Percentiles rank a stretch among this genome's conserved stretches.
Evolutionary conservation across 768 basidiomycete species (phyloP).

Genomic region (Mycena chlorophos): DNA sequence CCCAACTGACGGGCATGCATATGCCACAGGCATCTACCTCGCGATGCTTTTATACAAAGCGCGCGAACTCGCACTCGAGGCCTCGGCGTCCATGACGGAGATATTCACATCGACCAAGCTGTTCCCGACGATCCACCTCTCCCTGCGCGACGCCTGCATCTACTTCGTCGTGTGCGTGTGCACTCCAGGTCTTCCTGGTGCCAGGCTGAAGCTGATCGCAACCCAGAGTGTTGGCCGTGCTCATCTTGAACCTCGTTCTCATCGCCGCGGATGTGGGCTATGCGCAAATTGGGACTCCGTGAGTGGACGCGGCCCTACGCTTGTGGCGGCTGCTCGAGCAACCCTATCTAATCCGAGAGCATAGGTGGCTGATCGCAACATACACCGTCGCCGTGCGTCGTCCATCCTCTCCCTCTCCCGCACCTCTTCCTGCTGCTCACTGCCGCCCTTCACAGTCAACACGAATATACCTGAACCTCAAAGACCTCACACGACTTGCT

Average conservation of each 20-base stretch:
- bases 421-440: neutral
- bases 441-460: neutral
- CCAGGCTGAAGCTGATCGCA: neutral
- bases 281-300: conserved; percentile 9
- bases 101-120: neutral
- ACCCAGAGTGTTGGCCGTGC: neutral
- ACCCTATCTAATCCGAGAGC: too few species aligned
- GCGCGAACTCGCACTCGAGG: neutral
- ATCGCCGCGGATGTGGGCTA: conserved; percentile 3
- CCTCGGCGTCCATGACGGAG: neutral
- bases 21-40: conserved; percentile 7
- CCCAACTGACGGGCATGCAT: neutral
- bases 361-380: conserved; percentile 9
- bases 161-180: conserved; percentile 5
- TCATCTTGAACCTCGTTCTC: conserved; percentile 11
- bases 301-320: neutral
- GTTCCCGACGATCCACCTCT: conserved; percentile 8
- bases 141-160: conserved; percentile 5
- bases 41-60: conserved; percentile 6
- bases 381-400: conserved; percentile 4
- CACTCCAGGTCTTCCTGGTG: neutral
- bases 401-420: neutral
- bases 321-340: neutral
- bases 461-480: conserved; percentile 9
- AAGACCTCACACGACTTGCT: conserved; percentile 2